A percentile compares a stretch with the other conserved stretches of the same genome.
Conservation (phyloP, 2,329 filamentous ascomycete genomes). For the Cordyceps militaris region DNA sequence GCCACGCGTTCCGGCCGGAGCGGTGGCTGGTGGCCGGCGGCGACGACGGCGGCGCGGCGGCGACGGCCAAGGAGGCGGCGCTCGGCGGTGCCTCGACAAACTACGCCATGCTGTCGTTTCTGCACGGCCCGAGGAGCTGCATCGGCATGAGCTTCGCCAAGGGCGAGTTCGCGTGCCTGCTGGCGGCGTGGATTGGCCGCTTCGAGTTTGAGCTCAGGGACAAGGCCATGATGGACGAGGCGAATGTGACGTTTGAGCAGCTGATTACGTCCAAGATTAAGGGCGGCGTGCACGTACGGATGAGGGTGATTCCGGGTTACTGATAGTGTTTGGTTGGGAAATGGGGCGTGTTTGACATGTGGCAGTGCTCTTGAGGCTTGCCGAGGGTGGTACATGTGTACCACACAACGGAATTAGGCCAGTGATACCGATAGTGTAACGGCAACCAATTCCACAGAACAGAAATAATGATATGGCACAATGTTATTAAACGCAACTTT, state of each 20-base stretch:
- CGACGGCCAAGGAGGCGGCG: conserved; percentile 45
- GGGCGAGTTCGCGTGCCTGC: conserved; percentile 65
- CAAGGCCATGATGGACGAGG: conserved; percentile 1
- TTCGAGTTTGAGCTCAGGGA: conserved; percentile 4
- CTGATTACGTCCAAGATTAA: neutral
- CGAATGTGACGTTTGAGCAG: conserved; percentile 2
- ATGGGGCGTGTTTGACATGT: neutral
- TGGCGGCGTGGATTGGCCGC: conserved; percentile 54
- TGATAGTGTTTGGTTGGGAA: neutral
- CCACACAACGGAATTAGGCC: no score
- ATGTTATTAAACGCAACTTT: no score
- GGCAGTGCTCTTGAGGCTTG: no score
- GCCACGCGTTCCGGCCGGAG: conserved; percentile 60
- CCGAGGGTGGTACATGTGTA: no score
- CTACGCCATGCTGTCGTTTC: conserved; percentile 68
- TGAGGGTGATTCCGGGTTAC: neutral
- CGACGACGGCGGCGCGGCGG: conserved; percentile 26
- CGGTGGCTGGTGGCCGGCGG: conserved; percentile 49
- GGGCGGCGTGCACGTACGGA: neutral
- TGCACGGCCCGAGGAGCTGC: conserved; percentile 76
- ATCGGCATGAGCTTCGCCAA: conserved; percentile 71
- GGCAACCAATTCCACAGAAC: no score
- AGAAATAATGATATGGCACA: no score
- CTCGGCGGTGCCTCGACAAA: conserved; percentile 63
- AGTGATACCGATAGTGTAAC: no score